phyloP scores from a whole-genome alignment of 2,329 filamentous ascomycete species.

The Aspergillus vadensis region DNA sequence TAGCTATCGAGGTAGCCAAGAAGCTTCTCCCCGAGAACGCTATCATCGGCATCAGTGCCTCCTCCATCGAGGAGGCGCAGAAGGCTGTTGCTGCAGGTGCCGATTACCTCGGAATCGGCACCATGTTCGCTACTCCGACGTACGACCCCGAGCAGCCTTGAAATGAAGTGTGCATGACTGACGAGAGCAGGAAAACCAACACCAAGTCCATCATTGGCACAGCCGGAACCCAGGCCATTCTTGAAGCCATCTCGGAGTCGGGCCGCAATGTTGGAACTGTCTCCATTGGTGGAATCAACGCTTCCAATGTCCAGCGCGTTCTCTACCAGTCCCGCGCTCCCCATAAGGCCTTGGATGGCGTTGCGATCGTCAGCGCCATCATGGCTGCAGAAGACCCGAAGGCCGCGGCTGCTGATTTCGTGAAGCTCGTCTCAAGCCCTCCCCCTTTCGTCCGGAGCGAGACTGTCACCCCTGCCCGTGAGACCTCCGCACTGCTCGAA shows the following conservation, averaged over 20 bases:
- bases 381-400: conserved; percentile 71
- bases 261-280: conserved; percentile 57
- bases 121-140: conserved; percentile 83
- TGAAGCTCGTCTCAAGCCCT: conserved; percentile 53
- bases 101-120: conserved; percentile 88
- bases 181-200: conserved; percentile 69
- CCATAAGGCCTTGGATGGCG: conserved; percentile 69
- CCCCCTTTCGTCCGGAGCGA: conserved; percentile 37
- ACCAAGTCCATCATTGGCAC: conserved; percentile 80
- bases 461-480: conserved; percentile 29
- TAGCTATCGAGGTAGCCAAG: conserved; percentile 67
- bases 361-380: conserved; percentile 89
- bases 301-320: conserved; percentile 71
- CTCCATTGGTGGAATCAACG: conserved; percentile 86
- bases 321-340: conserved; percentile 66
- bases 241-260: conserved; percentile 59
- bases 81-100: conserved; percentile 74
- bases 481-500: conserved; percentile 33
- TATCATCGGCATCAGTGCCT: conserved; percentile 89
- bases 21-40: conserved; percentile 71
- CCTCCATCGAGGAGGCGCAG: conserved; percentile 70
- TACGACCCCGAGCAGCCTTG: conserved; percentile 43
- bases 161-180: neutral
- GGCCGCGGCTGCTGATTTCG: conserved; percentile 62
- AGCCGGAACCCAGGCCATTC: conserved; percentile 67